Evolutionary conservation across 345 rosid genomes (phyloP), one percentile per base, ranked within the genome.

Genomic region (Aquilaria malaccensis): DNA sequence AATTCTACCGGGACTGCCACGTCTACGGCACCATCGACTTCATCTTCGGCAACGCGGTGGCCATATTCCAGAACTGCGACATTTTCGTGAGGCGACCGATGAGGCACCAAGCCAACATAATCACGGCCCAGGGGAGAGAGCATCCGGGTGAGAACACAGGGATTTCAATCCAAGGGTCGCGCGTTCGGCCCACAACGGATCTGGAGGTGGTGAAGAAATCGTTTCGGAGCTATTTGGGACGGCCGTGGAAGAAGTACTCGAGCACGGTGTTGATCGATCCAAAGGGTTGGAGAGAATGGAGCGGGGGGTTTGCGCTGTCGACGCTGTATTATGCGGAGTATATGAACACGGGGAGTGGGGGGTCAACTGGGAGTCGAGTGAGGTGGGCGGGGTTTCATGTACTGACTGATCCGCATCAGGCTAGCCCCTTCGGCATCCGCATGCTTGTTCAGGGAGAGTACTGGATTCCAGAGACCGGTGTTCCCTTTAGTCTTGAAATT

Each of bases 1-100:
- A 91, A 52, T 86, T 91, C 71, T 88, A 88, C 31, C 81, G 88
- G 3, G 88, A 88, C 43, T 91, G 96, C 59, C 89, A 81, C 45
- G 67, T 86, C 11, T 70, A 86, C 2, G 94, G 96, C 57, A 87
- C 96, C 14, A 67, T 87, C 14, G 96, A 87, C 73, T 87, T 82
- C 67, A 91, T 88, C 58, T 84, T 84, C 45, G 88, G 94, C 2
- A 81, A 91, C 48, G 91, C 94, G 2, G 11, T 78, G 0, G 89
- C 53, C 3, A 76, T 91, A 1, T 62, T 91, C 45, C 89, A 88
- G 46, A 91, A 88, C 60, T 91, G 91, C 37, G 85, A 91, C 72
- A 83, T 91, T 32, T 74, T 86, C 7, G 67, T 88, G 0, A 69
- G 77, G 51, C 76, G 68, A 14, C 93, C 96, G 1, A 83, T 83